These are phyloP conservation scores for Cyclotella baltica DNA, from an alignment of 108 stramenopile species.

Conservation along the genomic window DNA sequence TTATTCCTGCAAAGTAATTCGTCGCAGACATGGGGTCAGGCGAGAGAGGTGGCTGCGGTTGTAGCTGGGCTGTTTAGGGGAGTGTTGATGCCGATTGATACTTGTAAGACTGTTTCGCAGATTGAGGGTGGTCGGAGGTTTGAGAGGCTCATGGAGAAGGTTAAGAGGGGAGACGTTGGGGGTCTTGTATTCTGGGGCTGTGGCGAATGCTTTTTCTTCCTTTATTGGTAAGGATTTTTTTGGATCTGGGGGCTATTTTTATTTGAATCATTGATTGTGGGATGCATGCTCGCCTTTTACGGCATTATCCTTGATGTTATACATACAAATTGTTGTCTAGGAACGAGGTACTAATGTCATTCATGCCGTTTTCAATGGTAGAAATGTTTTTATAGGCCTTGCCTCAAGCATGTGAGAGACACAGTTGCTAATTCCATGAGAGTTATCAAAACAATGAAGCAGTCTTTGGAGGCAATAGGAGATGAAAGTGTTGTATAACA, in stretches of 20 bases:
- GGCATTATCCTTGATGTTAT: slow-evolving; percentile 89
- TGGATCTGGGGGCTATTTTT: background rate
- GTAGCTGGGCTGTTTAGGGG: slow-evolving; percentile 90
- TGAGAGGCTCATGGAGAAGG: slow-evolving; percentile 63
- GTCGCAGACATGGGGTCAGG: slow-evolving; percentile 74
- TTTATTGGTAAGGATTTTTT: slow-evolving; percentile 33
- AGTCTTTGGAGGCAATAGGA: slow-evolving; percentile 68
- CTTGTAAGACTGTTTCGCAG: slow-evolving; percentile 95
- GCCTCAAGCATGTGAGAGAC: slow-evolving; percentile 81
- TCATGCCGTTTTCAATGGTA: slow-evolving; percentile 53
- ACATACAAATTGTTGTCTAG: slow-evolving; percentile 71
- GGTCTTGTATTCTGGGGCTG: slow-evolving; percentile 80
- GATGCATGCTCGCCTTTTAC: background rate
- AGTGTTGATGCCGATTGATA: slow-evolving; percentile 83
- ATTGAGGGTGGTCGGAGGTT: slow-evolving; percentile 84
- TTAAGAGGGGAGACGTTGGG: slow-evolving; percentile 72
- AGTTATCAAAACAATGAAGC: slow-evolving; percentile 91
- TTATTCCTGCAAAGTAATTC: slow-evolving; percentile 60
- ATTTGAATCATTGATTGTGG: background rate
- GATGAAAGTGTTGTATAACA: background rate
- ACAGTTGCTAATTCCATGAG: slow-evolving; percentile 80
- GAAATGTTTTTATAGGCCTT: slow-evolving; percentile 82
- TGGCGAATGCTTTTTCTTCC: slow-evolving; percentile 70
- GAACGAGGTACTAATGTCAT: slow-evolving; percentile 39
- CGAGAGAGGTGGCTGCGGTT: slow-evolving; percentile 69